A percentile compares a stretch with the other conserved stretches of the same genome.
Evolutionary conservation across 345 rosid genomes (phyloP).

Genomic region (Xanthoceras sorbifolium): DNA sequence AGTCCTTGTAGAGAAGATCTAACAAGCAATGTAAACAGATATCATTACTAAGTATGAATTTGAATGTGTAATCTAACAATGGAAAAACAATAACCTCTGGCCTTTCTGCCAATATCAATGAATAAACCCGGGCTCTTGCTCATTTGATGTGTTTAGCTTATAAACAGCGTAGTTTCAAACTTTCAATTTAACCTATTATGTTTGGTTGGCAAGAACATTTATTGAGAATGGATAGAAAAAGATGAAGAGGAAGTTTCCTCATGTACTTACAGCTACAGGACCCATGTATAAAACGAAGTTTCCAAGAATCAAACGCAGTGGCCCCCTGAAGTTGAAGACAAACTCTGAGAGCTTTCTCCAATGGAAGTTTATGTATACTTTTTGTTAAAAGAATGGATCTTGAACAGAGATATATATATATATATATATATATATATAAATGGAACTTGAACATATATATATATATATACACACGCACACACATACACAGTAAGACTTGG

Average conservation of each 20-base stretch:
- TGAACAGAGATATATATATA: too few species aligned
- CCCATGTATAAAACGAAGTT: conserved; percentile 32
- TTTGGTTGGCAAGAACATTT: conserved; percentile 24
- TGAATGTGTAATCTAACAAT: background rate
- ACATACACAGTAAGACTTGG: too few species aligned
- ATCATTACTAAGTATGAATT: background rate
- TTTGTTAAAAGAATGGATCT: too few species aligned
- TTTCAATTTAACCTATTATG: conserved; percentile 16
- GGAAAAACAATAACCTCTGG: conserved; percentile 39
- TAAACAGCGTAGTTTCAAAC: conserved; percentile 2
- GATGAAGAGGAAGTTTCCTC: conserved; percentile 51
- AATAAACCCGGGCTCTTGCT: conserved; percentile 44
- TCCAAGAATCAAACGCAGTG: conserved; percentile 41
- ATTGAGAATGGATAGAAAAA: conserved; percentile 14
- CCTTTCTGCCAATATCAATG: conserved; percentile 51
- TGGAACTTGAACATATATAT: too few species aligned
- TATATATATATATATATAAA: too few species aligned
- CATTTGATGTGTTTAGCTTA: conserved; percentile 22
- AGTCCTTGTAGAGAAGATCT: conserved; percentile 60
- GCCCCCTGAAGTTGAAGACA: conserved; percentile 11
- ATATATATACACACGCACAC: too few species aligned
- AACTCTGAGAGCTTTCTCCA: conserved; percentile 5
- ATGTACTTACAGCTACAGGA: background rate
- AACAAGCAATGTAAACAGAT: background rate
- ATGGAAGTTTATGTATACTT: background rate